phyloP scores from a whole-genome alignment of 345 rosid genomes.

The Linum trigynum region DNA sequence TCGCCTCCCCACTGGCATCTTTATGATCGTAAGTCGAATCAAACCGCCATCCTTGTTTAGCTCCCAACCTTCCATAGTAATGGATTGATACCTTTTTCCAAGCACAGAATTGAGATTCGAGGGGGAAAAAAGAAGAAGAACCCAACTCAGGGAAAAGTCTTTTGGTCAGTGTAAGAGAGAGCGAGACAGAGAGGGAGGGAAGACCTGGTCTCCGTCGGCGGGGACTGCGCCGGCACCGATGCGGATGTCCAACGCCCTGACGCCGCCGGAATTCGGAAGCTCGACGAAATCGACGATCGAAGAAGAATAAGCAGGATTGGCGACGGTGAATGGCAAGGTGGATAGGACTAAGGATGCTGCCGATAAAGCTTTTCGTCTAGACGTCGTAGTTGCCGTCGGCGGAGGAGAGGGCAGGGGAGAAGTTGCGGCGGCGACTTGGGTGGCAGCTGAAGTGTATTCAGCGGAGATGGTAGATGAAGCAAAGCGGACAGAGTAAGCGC shows the following conservation, averaged over 20 bases:
- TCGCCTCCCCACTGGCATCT: too few relatives aligned
- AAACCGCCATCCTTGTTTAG: too few relatives aligned
- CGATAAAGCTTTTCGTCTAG: not conserved
- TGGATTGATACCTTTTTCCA: too few relatives aligned
- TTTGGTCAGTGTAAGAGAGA: not conserved
- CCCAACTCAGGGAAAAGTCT: not conserved
- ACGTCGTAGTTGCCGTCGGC: too few relatives aligned
- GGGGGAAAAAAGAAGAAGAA: too few relatives aligned
- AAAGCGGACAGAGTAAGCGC: not conserved
- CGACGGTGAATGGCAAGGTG: not conserved
- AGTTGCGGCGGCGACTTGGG: not conserved
- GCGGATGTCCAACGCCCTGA: constrained; percentile 62
- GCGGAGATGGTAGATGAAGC: not conserved
- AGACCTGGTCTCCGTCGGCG: constrained; percentile 55
- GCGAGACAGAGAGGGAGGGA: not conserved
- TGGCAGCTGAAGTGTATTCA: not conserved
- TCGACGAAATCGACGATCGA: constrained; percentile 36
- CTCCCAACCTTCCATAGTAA: too few relatives aligned
- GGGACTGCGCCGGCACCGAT: constrained; percentile 51
- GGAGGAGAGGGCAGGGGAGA: too few relatives aligned
- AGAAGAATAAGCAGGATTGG: constrained; percentile 16
- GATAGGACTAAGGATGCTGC: not conserved
- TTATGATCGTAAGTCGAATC: too few relatives aligned
- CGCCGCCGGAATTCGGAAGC: constrained; percentile 65
- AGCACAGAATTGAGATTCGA: too few relatives aligned